Conservation (phyloP, 495 filamentous ascomycete genomes). For the Achaetomiella virescens region DNA sequence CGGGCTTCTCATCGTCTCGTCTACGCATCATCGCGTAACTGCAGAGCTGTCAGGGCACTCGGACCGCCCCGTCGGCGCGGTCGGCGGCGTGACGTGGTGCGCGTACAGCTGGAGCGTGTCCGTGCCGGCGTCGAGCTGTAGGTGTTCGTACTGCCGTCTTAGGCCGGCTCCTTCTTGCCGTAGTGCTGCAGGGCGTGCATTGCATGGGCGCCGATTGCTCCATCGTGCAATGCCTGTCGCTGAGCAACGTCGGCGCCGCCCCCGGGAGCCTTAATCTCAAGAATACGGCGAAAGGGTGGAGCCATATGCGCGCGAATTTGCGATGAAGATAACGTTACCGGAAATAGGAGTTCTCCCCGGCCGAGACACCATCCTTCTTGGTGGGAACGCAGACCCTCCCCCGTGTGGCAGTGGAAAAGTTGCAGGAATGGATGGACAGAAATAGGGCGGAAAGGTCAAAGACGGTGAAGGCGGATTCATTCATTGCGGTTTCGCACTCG, state of each 20-base stretch:
- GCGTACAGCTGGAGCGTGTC: slow-evolving; percentile 33
- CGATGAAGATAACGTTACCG: slow-evolving; percentile 1
- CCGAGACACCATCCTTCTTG: slow-evolving; percentile 10
- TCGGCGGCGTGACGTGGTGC: slow-evolving; percentile 30
- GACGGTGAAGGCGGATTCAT: slow-evolving; percentile 7
- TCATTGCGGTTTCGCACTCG: neutral
- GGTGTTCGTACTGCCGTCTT: slow-evolving; percentile 33
- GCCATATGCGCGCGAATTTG: slow-evolving; percentile 5
- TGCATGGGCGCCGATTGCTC: slow-evolving; percentile 38
- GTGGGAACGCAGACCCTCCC: slow-evolving; percentile 6
- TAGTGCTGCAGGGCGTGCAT: slow-evolving; percentile 44
- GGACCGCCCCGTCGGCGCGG: slow-evolving; percentile 18
- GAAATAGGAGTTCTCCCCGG: slow-evolving; percentile 8
- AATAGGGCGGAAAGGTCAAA: slow-evolving; percentile 8
- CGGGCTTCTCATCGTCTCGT: too few species aligned
- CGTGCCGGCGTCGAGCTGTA: slow-evolving; percentile 27
- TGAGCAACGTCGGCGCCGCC: too few species aligned
- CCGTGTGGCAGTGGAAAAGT: slow-evolving; percentile 5
- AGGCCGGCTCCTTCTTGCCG: slow-evolving; percentile 27
- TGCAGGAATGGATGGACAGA: slow-evolving; percentile 10
- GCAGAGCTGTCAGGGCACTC: slow-evolving; percentile 32
- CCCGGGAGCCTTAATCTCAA: too few species aligned
- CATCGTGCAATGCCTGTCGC: too few species aligned
- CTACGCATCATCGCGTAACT: too few species aligned
- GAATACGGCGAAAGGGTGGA: slow-evolving; percentile 5